A percentile compares a stretch with the other conserved stretches of the same genome.
These are phyloP conservation scores for Gossypium schwendimanii DNA, from an alignment of 441 rosid species.

Conservation along the genomic window DNA sequence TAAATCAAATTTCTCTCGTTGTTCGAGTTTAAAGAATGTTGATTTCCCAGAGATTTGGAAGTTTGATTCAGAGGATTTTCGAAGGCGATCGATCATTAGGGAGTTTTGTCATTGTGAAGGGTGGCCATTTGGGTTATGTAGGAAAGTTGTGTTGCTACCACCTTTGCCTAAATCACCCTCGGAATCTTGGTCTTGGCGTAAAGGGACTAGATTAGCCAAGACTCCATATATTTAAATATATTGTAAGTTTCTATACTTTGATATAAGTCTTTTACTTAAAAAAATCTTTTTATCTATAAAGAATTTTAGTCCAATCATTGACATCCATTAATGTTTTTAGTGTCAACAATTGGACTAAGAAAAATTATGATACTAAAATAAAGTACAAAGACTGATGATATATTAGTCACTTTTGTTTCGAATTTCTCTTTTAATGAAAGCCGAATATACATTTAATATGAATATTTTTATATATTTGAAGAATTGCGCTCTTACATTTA, in stretches of 20 bases:
- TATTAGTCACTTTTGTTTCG: neutral
- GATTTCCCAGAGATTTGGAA: conserved; percentile 27
- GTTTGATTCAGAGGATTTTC: conserved; percentile 26
- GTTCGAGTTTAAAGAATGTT: conserved; percentile 47
- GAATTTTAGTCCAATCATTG: too few species aligned
- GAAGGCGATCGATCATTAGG: conserved; percentile 45
- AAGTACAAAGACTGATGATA: too few species aligned
- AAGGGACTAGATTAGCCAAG: conserved; percentile 33
- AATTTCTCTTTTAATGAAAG: neutral
- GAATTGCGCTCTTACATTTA: too few species aligned
- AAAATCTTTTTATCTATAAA: too few species aligned
- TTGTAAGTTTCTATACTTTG: neutral
- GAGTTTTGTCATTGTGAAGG: conserved; percentile 72
- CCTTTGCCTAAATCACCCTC: conserved; percentile 87
- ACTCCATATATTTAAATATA: conserved; percentile 18
- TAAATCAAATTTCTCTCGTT: conserved; percentile 45
- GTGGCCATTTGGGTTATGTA: conserved; percentile 84
- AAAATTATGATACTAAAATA: too few species aligned
- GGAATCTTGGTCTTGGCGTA: conserved; percentile 87
- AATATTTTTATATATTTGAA: too few species aligned
- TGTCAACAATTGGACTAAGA: too few species aligned
- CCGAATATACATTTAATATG: neutral
- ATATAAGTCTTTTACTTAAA: too few species aligned
- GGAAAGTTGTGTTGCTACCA: conserved; percentile 54
- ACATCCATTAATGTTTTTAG: too few species aligned